Base-by-base conservation (phyloP, 345 rosid species). In the Cardamine resedifolia region DNA sequence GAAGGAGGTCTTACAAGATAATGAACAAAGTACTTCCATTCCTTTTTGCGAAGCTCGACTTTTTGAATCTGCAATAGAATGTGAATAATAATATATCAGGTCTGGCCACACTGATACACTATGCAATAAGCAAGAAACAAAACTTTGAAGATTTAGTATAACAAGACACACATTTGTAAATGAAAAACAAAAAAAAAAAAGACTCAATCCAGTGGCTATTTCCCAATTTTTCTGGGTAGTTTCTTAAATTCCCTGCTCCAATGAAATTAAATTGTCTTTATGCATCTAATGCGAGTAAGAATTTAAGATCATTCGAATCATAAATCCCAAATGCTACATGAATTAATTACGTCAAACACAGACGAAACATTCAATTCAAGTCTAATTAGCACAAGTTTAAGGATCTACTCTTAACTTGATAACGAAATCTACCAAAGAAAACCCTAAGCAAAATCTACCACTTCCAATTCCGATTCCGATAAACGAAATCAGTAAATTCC, bases 1-100 rank as follows among this genome's bases (percentile, higher is more conserved):
- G 70, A 52, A 60, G 31, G 43, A 64, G 31, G 69, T 55, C 99
- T 87, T 81, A 92, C 98, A 45, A 92, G 97, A 80, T 95, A 95
- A 77, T 92, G 99, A 72, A 92, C 99, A 77, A 86, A 90, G 83
- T 87, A 95, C 83, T 77, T 83, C 96, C 99, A 85, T 66, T 95
- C 99, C 78, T 92, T 90, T 81, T 88, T 95, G 11, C 98, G 90
- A 43, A 86, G 81, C 82, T 91, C 98, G 30, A 83, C 90, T 64
- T 86, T 90, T 79, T 91, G 96, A 80, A 95, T 85, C 99, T 95
- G 76, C 64, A 69, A 75, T 6, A 33, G 28, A 61, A 71, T 59
- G 66, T 30, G 36, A 66, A 16, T 7, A 3, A 34, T 10, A 16
- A 39, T 10, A 49, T 12, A 19, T 69, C 50, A 79, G 48, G 16